Evolutionary conservation across 164 flowering plant genomes (phyloP).

Genomic region (Tinospora cordifolia): DNA sequence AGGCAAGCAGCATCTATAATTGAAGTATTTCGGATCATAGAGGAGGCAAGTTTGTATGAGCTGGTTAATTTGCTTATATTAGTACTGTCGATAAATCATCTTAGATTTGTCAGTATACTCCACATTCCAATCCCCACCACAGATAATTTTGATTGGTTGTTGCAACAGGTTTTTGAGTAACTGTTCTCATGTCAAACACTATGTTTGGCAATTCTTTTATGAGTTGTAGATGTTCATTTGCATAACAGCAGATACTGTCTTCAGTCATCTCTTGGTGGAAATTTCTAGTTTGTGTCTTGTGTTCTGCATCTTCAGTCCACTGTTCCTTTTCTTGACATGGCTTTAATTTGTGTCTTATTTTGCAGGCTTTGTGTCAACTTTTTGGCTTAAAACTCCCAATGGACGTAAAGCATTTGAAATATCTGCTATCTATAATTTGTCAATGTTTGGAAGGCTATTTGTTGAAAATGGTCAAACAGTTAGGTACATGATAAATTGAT

Average conservation of each 20-base stretch:
- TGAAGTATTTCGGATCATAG: constrained; percentile 81
- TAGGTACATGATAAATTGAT: constrained; percentile 32
- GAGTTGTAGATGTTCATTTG: neutral
- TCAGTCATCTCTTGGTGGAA: neutral
- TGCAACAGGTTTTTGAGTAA: neutral
- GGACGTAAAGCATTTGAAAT: constrained; percentile 64
- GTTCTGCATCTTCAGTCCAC: neutral
- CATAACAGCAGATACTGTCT: neutral
- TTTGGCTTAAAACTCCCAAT: constrained; percentile 63
- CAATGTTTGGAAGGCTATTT: constrained; percentile 69
- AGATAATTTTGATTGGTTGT: neutral
- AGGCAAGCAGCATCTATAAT: constrained; percentile 66
- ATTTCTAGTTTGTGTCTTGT: neutral
- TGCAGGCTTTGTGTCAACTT: constrained; percentile 83
- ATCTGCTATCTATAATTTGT: constrained; percentile 55
- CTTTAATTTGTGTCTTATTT: constrained; percentile 1
- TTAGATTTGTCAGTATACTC: neutral
- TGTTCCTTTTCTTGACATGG: constrained; percentile 8
- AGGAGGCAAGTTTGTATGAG: constrained; percentile 43
- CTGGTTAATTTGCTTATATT: neutral
- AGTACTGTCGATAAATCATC: neutral
- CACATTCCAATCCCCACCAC: neutral
- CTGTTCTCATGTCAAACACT: neutral
- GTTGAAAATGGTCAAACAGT: constrained; percentile 41
- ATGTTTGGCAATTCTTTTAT: neutral